phyloP scores from a whole-genome alignment of 2,329 filamentous ascomycete genomes.

The Fusarium sp. region DNA sequence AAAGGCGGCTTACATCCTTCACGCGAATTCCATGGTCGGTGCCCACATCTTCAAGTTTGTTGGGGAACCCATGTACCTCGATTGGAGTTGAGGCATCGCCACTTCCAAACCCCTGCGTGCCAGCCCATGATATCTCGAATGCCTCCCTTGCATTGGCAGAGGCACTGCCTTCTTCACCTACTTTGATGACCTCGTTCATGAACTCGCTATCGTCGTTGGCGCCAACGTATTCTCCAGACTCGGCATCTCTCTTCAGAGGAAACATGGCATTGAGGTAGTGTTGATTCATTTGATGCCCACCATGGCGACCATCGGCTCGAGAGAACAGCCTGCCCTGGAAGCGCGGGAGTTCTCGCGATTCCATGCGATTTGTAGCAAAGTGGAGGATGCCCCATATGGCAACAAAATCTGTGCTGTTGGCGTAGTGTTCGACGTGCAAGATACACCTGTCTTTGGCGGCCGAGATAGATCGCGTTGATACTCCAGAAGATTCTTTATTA shows the following conservation, averaged over 20 bases:
- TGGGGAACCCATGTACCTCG: slow-evolving; percentile 50
- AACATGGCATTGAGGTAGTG: slow-evolving; percentile 72
- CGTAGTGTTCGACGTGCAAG: slow-evolving; percentile 81
- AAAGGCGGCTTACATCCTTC: slow-evolving; percentile 68
- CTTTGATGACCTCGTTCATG: slow-evolving; percentile 65
- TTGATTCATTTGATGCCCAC: slow-evolving; percentile 68
- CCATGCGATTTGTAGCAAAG: slow-evolving; percentile 62
- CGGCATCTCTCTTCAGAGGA: slow-evolving; percentile 56
- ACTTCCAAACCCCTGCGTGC: slow-evolving; percentile 51
- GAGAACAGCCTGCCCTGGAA: slow-evolving; percentile 71
- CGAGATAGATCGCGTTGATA: slow-evolving; percentile 50
- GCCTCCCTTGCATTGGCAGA: slow-evolving; percentile 57
- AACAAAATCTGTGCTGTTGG: slow-evolving; percentile 77
- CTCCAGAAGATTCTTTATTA: slow-evolving; percentile 40
- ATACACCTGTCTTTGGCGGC: slow-evolving; percentile 63
- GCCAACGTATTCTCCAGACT: slow-evolving; percentile 53
- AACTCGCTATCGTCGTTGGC: slow-evolving; percentile 63
- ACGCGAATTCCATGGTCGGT: slow-evolving; percentile 56
- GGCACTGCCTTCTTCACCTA: slow-evolving; percentile 56
- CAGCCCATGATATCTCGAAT: slow-evolving; percentile 58
- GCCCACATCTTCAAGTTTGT: slow-evolving; percentile 41
- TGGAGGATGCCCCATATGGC: slow-evolving; percentile 77
- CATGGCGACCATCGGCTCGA: slow-evolving; percentile 55
- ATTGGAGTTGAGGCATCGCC: slow-evolving; percentile 49
- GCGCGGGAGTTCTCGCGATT: slow-evolving; percentile 60